These are phyloP conservation scores for Leucosporidium scottii DNA, from an alignment of 768 basidiomycete genomes.

Conservation along the genomic window DNA sequence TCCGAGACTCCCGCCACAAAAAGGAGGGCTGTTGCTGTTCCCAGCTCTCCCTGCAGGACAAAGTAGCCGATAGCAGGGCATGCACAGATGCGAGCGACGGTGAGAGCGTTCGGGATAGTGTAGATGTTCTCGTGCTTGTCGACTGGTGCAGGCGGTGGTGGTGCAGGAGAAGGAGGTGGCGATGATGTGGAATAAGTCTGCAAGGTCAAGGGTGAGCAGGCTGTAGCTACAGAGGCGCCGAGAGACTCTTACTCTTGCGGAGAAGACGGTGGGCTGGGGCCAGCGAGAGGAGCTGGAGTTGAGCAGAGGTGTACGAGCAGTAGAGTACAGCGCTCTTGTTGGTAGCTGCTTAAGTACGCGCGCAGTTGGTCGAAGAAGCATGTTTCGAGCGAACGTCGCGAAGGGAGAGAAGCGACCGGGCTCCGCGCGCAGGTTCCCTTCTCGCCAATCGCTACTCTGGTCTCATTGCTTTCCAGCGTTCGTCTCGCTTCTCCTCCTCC, in stretches of 20 bases:
- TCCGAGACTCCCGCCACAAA: conserved; percentile 90
- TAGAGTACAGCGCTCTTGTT: neutral
- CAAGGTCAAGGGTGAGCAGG: neutral
- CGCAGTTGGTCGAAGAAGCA: neutral
- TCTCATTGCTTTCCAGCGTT: neutral
- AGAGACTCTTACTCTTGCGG: conserved; percentile 20
- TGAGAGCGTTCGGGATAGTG: conserved; percentile 85
- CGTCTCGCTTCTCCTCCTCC: neutral
- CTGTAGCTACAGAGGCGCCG: neutral
- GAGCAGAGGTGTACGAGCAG: neutral
- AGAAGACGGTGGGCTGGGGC: conserved; percentile 5
- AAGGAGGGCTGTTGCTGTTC: conserved; percentile 71
- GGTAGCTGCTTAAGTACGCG: neutral
- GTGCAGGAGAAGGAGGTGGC: conserved; percentile 38
- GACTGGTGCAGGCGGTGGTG: conserved; percentile 27
- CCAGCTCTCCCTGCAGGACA: conserved; percentile 71
- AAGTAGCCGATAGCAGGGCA: conserved; percentile 90
- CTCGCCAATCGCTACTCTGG: too few relatives aligned
- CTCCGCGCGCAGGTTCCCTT: too few relatives aligned
- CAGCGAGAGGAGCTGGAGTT: conserved; percentile 10
- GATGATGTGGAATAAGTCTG: conserved; percentile 16
- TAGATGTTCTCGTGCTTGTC: conserved; percentile 71
- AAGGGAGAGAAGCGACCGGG: neutral
- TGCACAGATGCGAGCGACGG: conserved; percentile 73
- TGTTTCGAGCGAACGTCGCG: neutral